Base-by-base conservation (phyloP, 1,139 yeast species). In the Sugiyamaella paludigena region DNA sequence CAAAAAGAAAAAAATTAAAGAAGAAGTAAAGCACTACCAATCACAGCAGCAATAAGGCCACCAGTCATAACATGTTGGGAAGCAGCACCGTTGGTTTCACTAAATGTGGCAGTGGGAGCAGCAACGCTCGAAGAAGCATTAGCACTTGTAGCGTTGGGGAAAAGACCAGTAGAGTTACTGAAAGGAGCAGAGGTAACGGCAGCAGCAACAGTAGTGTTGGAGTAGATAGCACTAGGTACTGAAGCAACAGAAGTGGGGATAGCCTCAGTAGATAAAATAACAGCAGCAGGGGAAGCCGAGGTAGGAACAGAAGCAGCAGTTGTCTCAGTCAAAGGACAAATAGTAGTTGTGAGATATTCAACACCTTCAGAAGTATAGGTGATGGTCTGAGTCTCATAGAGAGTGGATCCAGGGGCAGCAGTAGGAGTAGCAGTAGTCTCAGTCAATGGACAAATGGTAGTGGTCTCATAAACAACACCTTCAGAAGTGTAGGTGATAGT, bases 21-120 rank as follows among this genome's bases (percentile, higher is more conserved):
- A 35, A 42, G 40, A 19, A 42, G 26, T 34, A 42, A 30, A 16
- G 40, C 33, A 34, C 39, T 42, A 24, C 35, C 40, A 19, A 42
- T 16, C 28, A 42, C 26, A 15, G 40, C 45, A 15, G 40, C 45
- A 12, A 29, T 24, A 26, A 42, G 40, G 10, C 45, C 40, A 16
- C 35, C 40, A 29, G 35, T 16, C 29, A 42, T 36, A 26, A 42
- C 39, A 35, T 30, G 31, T 19, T 28, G 64, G 63, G 35, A 26
- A 37, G 38, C 38, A 12, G 47, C 42, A 26, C 42, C 42, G 12
- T 38, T 44, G 32, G 45, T 44, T 12, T 35, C 29, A 13, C 34
- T 12, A 19, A 36, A 29, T 10, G 40, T 33, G 30, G 49, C 36
- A 30, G 47, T 29, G n/a, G 45, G 28, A 26, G 26, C 36, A 40